Conservation (phyloP, 139 green algal genomes). For the Diplosphaera chodatii region DNA sequence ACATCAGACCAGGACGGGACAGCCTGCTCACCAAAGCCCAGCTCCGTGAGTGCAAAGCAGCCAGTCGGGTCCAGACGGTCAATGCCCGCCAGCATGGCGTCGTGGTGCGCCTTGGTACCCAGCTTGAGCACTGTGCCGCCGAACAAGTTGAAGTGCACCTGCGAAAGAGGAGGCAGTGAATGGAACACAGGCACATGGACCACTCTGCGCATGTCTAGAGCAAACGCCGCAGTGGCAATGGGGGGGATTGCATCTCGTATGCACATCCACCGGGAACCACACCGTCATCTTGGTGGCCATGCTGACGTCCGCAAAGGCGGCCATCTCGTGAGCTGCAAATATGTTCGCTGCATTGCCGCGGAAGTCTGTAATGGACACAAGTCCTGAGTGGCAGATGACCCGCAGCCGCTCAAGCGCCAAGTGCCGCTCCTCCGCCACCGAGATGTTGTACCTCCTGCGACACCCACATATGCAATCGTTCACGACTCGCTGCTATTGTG, state of each 20-base stretch:
- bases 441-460: conserved; percentile 61
- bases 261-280: not conserved
- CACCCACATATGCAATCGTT: no score
- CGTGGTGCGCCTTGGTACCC: conserved; percentile 68
- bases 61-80: conserved; percentile 64
- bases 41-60: conserved; percentile 90
- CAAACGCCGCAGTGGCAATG: no score
- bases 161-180: no score
- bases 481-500: no score
- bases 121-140: conserved; percentile 84
- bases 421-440: conserved; percentile 73
- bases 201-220: no score
- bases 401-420: conserved; percentile 70
- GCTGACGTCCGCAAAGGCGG: conserved; percentile 59
- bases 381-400: conserved; percentile 62
- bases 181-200: no score
- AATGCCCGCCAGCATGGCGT: conserved; percentile 61
- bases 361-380: conserved; percentile 75
- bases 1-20: no score
- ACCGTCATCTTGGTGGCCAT: conserved; percentile 88
- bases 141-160: conserved; percentile 87
- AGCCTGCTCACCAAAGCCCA: no score
- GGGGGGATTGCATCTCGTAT: no score
- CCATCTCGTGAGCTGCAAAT: conserved; percentile 84
- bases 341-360: conserved; percentile 69